Conservation (phyloP, 495 filamentous ascomycete species). For the Aspergillus indologenus region DNA sequence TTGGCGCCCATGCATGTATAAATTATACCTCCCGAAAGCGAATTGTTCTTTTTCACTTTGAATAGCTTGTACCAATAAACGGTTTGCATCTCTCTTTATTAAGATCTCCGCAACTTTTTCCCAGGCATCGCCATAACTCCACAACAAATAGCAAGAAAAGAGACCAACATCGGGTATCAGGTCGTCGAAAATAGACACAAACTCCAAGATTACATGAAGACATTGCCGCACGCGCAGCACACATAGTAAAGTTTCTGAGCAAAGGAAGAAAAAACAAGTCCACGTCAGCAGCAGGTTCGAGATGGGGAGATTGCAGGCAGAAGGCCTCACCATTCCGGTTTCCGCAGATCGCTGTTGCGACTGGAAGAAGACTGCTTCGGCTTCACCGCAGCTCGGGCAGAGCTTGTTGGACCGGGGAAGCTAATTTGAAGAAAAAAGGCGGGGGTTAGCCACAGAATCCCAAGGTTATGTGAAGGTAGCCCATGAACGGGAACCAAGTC, state of each 20-base stretch:
- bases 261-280: too few relatives aligned
- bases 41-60: conserved; percentile 30
- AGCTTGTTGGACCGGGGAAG: conserved; percentile 78
- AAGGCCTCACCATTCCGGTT: conserved; percentile 86
- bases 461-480: conserved; percentile 10
- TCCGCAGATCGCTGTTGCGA: conserved; percentile 94
- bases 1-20: conserved; percentile 92
- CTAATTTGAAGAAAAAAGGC: conserved; percentile 46
- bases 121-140: conserved; percentile 26
- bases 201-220: conserved; percentile 58
- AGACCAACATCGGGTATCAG: conserved; percentile 37
- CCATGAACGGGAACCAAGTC: conserved; percentile 9
- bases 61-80: conserved; percentile 37
- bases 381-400: conserved; percentile 80
- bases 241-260: conserved; percentile 96
- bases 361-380: conserved; percentile 95
- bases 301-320: conserved; percentile 3
- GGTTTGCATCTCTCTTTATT: conserved; percentile 14
- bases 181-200: conserved; percentile 19
- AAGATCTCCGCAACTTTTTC: conserved; percentile 5
- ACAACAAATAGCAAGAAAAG: conserved; percentile 23
- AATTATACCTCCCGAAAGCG: conserved; percentile 39
- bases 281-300: background rate
- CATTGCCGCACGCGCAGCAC: conserved; percentile 86
- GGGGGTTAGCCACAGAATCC: conserved; percentile 47